Conservation (phyloP, 192 early-diverging fungal genomes). For the Coemansia javaensis region DNA sequence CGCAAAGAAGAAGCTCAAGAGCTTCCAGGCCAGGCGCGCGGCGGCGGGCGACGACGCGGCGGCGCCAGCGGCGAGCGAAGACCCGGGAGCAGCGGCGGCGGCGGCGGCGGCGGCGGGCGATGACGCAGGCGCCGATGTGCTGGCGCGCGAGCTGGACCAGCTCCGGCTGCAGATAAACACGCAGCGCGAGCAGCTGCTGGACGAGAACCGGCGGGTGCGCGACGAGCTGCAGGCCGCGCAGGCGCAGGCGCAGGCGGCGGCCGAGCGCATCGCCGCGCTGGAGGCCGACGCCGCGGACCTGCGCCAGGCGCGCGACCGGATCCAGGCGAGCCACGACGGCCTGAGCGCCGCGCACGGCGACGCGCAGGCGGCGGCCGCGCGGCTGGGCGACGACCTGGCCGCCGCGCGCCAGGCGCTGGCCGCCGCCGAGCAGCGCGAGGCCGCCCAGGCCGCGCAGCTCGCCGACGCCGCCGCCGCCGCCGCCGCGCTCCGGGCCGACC, state of each 20-base stretch:
- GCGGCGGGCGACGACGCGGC: slow-evolving; percentile 5
- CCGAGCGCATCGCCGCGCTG: slow-evolving; percentile 15
- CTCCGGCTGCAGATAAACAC: slow-evolving; percentile 34
- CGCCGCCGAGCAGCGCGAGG: slow-evolving; percentile 5
- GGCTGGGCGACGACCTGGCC: not conserved
- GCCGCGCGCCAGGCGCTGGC: slow-evolving; percentile 4
- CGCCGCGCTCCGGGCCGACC: slow-evolving; percentile 5
- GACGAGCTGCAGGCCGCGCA: slow-evolving; percentile 16
- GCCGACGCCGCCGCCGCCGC: slow-evolving; percentile 4
- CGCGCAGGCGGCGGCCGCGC: slow-evolving; percentile 9
- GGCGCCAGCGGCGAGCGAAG: too few relatives aligned
- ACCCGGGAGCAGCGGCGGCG: not conserved
- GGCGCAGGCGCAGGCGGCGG: not conserved
- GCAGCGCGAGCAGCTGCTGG: slow-evolving; percentile 35
- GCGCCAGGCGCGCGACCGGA: slow-evolving; percentile 24
- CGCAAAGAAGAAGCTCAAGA: slow-evolving; percentile 48
- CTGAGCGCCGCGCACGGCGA: slow-evolving; percentile 24
- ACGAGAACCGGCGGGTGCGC: slow-evolving; percentile 22
- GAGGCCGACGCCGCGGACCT: slow-evolving; percentile 30
- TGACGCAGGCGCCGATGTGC: slow-evolving; percentile 19
- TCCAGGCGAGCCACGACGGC: slow-evolving; percentile 32
- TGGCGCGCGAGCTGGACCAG: slow-evolving; percentile 33
- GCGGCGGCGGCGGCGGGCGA: slow-evolving; percentile 2
- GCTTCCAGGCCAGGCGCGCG: slow-evolving; percentile 44
- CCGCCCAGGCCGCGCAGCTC: slow-evolving; percentile 7